phyloP scores from a whole-genome alignment of 352 stramenopile genomes.

The Halophytophthora batemanensis region DNA sequence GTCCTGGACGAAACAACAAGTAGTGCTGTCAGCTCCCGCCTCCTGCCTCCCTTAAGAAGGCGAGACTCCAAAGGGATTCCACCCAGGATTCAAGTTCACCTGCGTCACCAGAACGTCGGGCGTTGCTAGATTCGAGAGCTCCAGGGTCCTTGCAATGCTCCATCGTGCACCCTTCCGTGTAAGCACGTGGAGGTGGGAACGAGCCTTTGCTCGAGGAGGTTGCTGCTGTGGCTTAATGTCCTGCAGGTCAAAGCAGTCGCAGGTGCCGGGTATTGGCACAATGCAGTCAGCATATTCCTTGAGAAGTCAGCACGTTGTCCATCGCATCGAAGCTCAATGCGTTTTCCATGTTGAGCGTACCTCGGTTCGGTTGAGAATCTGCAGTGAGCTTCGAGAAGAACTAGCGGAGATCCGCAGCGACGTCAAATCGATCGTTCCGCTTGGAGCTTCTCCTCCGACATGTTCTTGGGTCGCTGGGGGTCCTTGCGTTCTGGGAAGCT shows the following conservation, averaged over 20 bases:
- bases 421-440: conserved; percentile 33
- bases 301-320: not conserved
- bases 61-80: not conserved
- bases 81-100: conserved; percentile 17
- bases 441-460: not conserved
- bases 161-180: conserved; percentile 18
- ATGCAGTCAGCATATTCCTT: conserved; percentile 1
- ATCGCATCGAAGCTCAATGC: not conserved
- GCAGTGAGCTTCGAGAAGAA: conserved; percentile 30
- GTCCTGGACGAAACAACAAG: conserved; percentile 14
- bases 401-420: conserved; percentile 30
- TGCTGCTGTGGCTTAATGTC: not conserved
- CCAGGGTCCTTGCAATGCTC: conserved; percentile 16
- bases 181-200: conserved; percentile 26
- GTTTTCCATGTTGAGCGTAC: conserved; percentile 7
- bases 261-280: conserved; percentile 1
- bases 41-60: too few species aligned
- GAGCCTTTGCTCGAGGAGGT: conserved; percentile 7
- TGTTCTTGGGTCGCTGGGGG: conserved; percentile 3
- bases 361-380: conserved; percentile 28
- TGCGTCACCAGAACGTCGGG: conserved; percentile 41
- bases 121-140: conserved; percentile 28
- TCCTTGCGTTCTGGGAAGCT: conserved; percentile 1
- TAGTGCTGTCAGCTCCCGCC: not conserved
- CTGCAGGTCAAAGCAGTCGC: too few species aligned